Evolutionary conservation across 805 yeast species (phyloP), one percentile per base, ranked within the genome.

Genomic region (Candida adriatica): DNA sequence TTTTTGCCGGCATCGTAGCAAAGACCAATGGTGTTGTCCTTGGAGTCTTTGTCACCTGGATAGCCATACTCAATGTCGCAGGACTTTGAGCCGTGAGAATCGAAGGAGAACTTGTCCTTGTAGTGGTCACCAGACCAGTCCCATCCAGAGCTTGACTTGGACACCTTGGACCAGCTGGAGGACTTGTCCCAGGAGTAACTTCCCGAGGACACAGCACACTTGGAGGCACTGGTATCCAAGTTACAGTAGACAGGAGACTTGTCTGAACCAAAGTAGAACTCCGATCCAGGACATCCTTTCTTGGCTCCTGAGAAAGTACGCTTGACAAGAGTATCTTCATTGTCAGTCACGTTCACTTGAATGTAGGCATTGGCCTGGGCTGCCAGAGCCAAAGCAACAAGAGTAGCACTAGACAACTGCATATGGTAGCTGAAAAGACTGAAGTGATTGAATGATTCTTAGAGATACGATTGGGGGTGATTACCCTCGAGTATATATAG

Each of bases 11-110:
- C 19, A 15, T 35, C 29, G 26, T 35, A 41, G 20, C 39, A 37
- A 16, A 42, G 24, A 26, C 46, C 46, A 29, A 42, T 33, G 13
- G 31, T 29, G 21, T 37, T 39, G n/a, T n/a, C n/a, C n/a, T n/a
- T n/a, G 5, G 26, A 18, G 4, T 16, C 13, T 16, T 25, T 36
- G 8, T 31, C 22, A 13, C 37, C 16, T 15, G 30, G 33, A n/a
- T 19, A 29, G 24, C 40, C 42, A 27, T 36, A 42, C 8, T 33
- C 33, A 4, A 39, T 19, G 20, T 33, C 34, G 27, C 37, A 34
- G 13, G 20, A n/a, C 16, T 30, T 7, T 5, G 30, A 22, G 6
- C 33, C 29, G n/a, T 19, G 10, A 4, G 35, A 26, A 27, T 34
- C 39, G 19, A 42, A 39, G 10, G 24, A 24, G 21, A 42, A 36